Evolutionary conservation across 768 basidiomycete species (phyloP).

Genomic region (Boletus fagicola): DNA sequence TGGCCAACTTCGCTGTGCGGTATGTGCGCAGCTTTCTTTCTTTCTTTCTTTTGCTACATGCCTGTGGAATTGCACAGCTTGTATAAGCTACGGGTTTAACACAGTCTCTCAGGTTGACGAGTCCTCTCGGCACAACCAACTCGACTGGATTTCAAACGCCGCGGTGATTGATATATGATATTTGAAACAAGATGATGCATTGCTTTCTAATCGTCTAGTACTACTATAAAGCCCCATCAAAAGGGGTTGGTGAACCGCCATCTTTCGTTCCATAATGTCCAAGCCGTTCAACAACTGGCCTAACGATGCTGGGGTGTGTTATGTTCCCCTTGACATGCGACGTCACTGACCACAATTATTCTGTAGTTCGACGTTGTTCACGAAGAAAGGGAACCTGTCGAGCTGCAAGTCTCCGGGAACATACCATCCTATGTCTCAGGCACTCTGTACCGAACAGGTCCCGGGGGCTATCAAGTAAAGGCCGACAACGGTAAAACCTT

Average conservation of each 20-base stretch:
- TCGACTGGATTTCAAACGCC: neutral
- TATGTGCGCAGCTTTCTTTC: too few species aligned
- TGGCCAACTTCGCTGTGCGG: too few species aligned
- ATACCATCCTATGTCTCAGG: slow-evolving; percentile 39
- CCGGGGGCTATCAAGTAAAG: slow-evolving; percentile 34
- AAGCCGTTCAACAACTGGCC: slow-evolving; percentile 33
- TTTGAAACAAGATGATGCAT: neutral
- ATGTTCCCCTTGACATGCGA: neutral
- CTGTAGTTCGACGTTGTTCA: slow-evolving; percentile 29
- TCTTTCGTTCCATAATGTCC: slow-evolving; percentile 9
- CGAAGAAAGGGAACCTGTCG: slow-evolving; percentile 29
- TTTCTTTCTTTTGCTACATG: too few species aligned
- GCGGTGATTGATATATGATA: too few species aligned
- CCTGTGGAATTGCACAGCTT: too few species aligned
- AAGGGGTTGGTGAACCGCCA: neutral
- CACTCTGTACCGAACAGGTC: slow-evolving; percentile 39
- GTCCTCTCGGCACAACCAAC: too few species aligned
- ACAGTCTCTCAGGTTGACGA: too few species aligned
- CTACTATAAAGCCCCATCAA: neutral
- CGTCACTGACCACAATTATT: neutral
- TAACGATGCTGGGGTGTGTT: slow-evolving; percentile 29
- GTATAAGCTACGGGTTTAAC: fast-evolving
- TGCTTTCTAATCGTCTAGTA: neutral
- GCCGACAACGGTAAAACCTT: slow-evolving; percentile 18
- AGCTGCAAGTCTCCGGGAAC: slow-evolving; percentile 26